Conservation (phyloP, 495 filamentous ascomycete species). For the Podospora comata region DNA sequence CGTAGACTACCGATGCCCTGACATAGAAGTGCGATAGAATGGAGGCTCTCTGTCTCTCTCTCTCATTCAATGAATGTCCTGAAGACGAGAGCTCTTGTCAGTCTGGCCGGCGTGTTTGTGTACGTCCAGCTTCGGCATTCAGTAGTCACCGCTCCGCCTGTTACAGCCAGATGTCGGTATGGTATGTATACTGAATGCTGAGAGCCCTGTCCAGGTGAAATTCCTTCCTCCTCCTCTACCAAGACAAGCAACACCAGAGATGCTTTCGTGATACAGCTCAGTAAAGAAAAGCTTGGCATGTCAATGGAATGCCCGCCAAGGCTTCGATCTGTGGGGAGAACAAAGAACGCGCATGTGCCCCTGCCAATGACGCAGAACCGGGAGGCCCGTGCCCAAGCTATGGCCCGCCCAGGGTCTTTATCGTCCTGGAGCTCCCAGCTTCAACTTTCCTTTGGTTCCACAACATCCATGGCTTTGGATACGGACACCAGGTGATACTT, state of each 20-base stretch:
- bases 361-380: constrained; percentile 15
- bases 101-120: too few species aligned
- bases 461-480: constrained; percentile 21
- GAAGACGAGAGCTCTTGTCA: too few species aligned
- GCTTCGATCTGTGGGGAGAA: constrained; percentile 3
- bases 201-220: too few species aligned
- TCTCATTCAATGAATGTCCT: not conserved
- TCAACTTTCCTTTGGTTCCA: not conserved
- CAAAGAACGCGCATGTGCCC: constrained; percentile 6
- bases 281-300: not conserved
- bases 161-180: too few species aligned
- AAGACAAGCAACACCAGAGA: too few species aligned
- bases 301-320: constrained; percentile 7
- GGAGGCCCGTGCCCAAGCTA: constrained; percentile 6
- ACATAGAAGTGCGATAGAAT: too few species aligned
- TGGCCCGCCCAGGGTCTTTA: not conserved
- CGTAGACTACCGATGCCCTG: too few species aligned
- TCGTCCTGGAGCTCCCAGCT: not conserved
- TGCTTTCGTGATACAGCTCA: not conserved
- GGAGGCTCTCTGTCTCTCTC: not conserved
- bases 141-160: too few species aligned
- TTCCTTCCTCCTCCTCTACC: too few species aligned
- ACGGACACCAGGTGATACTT: constrained; percentile 22
- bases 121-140: too few species aligned
- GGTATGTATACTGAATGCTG: too few species aligned